Percentiles rank a stretch among this genome's conserved stretches.
These are phyloP conservation scores for Carex arenaria DNA, from an alignment of 202 grass and related monocot genomes.

Conservation along the genomic window DNA sequence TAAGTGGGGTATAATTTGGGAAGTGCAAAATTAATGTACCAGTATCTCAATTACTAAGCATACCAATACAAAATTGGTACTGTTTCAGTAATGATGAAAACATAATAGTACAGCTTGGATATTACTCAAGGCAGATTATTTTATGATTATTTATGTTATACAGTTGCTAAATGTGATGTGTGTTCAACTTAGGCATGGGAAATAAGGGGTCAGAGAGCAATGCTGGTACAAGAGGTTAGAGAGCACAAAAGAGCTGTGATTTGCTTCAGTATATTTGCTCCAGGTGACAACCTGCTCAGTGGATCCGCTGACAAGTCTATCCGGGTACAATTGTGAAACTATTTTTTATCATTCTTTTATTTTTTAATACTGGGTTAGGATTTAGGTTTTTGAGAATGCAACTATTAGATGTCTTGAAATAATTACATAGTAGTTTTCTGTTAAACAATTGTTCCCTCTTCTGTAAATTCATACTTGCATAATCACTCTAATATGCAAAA, in stretches of 20 bases:
- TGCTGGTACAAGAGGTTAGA: conserved; percentile 70
- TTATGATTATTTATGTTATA: neutral
- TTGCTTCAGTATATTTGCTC: conserved; percentile 68
- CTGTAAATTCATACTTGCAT: neutral
- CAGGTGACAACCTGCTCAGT: conserved; percentile 73
- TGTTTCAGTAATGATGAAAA: too few species aligned
- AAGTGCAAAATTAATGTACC: too few species aligned
- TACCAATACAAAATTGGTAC: too few species aligned
- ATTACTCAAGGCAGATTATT: neutral
- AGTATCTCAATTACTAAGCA: too few species aligned
- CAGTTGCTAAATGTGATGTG: neutral
- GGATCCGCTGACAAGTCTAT: conserved; percentile 93
- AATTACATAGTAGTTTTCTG: neutral
- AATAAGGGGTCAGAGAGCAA: conserved; percentile 71
- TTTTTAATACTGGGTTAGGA: neutral
- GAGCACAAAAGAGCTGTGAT: conserved; percentile 80
- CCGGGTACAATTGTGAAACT: conserved; percentile 46
- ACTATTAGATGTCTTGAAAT: neutral
- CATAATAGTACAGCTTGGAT: too few species aligned
- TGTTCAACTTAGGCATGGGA: conserved; percentile 74
- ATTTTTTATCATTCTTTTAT: neutral
- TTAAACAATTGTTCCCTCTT: neutral
- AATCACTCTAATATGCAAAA: neutral
- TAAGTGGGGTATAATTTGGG: too few species aligned
- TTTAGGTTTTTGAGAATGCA: neutral